phyloP scores from a whole-genome alignment of 2,329 filamentous ascomycete genomes.

The Talaromyces sp. region DNA sequence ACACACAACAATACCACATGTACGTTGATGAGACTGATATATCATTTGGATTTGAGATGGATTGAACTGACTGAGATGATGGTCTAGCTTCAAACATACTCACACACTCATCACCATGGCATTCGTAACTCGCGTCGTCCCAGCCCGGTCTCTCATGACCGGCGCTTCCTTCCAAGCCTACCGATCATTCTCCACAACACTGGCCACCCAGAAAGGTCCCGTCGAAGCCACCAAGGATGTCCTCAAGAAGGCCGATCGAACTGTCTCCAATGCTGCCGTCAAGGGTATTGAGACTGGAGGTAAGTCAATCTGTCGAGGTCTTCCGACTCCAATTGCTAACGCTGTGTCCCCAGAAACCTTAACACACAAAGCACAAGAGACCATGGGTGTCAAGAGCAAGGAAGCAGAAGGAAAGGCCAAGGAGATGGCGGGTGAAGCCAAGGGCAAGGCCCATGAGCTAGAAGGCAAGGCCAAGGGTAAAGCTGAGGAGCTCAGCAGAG shows the following conservation, averaged over 20 bases:
- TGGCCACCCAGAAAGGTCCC: slow-evolving; percentile 50
- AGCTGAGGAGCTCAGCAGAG: slow-evolving; percentile 28
- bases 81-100: neutral
- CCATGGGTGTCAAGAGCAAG: slow-evolving; percentile 42
- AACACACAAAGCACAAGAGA: slow-evolving; percentile 46
- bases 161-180: slow-evolving; percentile 11
- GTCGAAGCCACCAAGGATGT: slow-evolving; percentile 59
- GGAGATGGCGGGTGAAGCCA: slow-evolving; percentile 38
- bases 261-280: slow-evolving; percentile 56
- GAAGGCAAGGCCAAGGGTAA: slow-evolving; percentile 34
- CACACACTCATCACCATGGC: slow-evolving; percentile 3
- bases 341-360: slow-evolving; percentile 48
- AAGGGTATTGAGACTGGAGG: slow-evolving; percentile 63
- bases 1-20: neutral
- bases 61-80: neutral
- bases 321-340: slow-evolving; percentile 15
- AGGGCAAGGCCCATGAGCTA: slow-evolving; percentile 31
- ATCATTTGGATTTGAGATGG: neutral
- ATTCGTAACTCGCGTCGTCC: slow-evolving; percentile 11
- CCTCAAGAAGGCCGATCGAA: slow-evolving; percentile 57
- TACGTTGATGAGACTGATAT: neutral
- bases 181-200: slow-evolving; percentile 54
- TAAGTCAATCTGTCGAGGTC: slow-evolving; percentile 40
- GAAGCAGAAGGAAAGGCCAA: slow-evolving; percentile 50
- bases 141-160: slow-evolving; percentile 8